Conservation (phyloP, 306 rosid genomes). For the Quercus berberidifolia region DNA sequence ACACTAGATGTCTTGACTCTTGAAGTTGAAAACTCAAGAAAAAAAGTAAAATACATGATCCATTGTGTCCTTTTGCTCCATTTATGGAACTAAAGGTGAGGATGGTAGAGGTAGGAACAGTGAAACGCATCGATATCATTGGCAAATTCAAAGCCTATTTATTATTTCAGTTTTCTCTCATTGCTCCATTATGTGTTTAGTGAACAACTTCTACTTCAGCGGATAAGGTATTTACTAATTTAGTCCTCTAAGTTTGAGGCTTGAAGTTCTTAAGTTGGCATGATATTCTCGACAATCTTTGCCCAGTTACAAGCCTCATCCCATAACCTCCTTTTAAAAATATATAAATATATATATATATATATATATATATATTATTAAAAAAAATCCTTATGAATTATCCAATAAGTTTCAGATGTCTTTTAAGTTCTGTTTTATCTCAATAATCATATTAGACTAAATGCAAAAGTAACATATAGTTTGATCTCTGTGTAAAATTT, state of each 20-base stretch:
- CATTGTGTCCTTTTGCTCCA: neutral
- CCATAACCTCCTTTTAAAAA: neutral
- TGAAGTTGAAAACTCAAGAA: neutral
- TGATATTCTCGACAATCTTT: neutral
- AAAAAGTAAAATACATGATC: neutral
- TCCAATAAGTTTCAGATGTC: neutral
- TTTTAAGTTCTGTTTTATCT: neutral
- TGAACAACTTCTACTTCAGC: neutral
- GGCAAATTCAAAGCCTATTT: neutral
- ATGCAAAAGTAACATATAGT: neutral
- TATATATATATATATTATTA: too few species aligned
- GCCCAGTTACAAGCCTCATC: neutral
- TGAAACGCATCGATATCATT: neutral
- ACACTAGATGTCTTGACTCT: neutral
- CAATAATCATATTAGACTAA: neutral
- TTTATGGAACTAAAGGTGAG: neutral
- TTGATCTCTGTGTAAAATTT: neutral
- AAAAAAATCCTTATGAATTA: neutral
- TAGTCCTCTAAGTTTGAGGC: constrained; percentile 1
- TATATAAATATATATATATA: too few species aligned
- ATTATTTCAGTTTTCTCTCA: neutral
- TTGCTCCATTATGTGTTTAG: neutral
- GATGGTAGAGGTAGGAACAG: neutral
- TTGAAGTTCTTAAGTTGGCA: neutral
- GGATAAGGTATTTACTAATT: constrained; percentile 7